Evolutionary conservation across 2,329 filamentous ascomycete species (phyloP).

Genomic region (Colletotrichum graminicola): DNA sequence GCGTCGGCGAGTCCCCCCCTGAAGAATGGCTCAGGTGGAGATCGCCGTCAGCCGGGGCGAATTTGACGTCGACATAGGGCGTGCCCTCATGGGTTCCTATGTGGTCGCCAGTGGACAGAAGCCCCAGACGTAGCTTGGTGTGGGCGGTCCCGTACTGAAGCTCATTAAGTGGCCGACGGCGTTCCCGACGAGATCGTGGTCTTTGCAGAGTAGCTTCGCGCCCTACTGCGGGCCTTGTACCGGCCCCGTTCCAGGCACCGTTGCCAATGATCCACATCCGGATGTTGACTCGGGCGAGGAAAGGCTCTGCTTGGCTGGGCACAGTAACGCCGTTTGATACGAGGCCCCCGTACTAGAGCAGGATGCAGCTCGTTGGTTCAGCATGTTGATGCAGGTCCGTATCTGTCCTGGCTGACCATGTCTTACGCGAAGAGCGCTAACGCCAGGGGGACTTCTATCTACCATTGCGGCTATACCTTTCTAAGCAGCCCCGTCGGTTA

Average conservation of each 20-base stretch:
- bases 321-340: constrained; percentile 12
- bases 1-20: constrained; percentile 55
- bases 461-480: no score
- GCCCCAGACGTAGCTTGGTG: neutral
- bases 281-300: constrained; percentile 46
- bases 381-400: no score
- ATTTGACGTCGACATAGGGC: no score
- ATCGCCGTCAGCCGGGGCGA: no score
- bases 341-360: constrained; percentile 20
- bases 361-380: no score
- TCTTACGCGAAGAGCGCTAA: no score
- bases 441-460: no score
- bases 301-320: constrained; percentile 42
- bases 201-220: constrained; percentile 47
- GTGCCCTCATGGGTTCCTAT: no score
- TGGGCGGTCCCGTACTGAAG: constrained; percentile 45
- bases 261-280: constrained; percentile 51
- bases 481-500: no score
- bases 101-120: no score
- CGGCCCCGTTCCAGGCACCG: constrained; percentile 49
- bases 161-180: constrained; percentile 50
- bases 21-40: no score
- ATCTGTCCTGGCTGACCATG: no score
- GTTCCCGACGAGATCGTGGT: constrained; percentile 48
- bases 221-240: constrained; percentile 47